phyloP scores from a whole-genome alignment of 202 grass and related monocot genomes.

The Zizania palustris region DNA sequence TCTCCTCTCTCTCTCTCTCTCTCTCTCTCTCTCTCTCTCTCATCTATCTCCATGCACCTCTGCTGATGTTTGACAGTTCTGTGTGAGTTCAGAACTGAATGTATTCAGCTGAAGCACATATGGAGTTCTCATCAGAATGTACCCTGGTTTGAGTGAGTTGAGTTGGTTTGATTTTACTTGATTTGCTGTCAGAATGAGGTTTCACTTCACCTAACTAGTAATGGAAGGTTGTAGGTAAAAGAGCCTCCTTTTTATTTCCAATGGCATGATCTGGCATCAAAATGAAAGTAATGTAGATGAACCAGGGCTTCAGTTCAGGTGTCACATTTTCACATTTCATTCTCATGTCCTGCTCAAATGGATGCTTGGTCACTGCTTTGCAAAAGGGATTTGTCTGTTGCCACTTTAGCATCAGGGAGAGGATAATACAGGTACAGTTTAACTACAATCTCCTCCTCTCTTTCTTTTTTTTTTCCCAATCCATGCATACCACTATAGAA shows the following conservation, averaged over 20 bases:
- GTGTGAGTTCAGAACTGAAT: neutral
- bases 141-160: neutral
- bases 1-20: neutral
- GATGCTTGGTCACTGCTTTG: constrained; percentile 12
- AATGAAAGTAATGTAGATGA: neutral
- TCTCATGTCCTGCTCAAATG: neutral
- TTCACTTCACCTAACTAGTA: constrained; percentile 17
- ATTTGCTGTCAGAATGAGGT: neutral
- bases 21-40: neutral
- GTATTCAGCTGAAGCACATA: neutral
- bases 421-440: constrained; percentile 28
- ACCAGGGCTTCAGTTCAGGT: constrained; percentile 18
- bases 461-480: constrained; percentile 17
- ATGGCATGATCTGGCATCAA: neutral
- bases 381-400: constrained; percentile 21
- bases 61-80: neutral
- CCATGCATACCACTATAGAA: neutral
- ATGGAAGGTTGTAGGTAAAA: constrained; percentile 31
- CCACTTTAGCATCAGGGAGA: neutral
- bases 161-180: neutral
- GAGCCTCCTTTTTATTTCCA: constrained; percentile 5
- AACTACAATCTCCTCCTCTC: constrained; percentile 17
- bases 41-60: too few species aligned
- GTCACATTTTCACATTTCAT: constrained; percentile 15
- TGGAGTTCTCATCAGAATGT: neutral